Percentiles rank a stretch among this genome's conserved stretches.
phyloP scores from a whole-genome alignment of 176 grass and related monocot species.

The Zea mays region Zm-B73-REFERENCE-NAM-5.0 NC_050096.1:231190501-231191000 shows the following conservation, averaged over 20 bases:
- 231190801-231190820: conserved; percentile 15
- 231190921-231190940: conserved; percentile 12
- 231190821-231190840: conserved; percentile 46
- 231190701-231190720: neutral
- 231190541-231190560: conserved; percentile 20
- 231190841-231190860: conserved; percentile 13
- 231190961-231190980: too few relatives aligned
- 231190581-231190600: neutral
- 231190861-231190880: neutral
- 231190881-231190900: neutral
- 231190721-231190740: neutral
- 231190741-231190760: neutral
- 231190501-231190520: neutral
- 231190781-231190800: neutral
- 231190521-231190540: conserved; percentile 25
- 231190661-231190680: conserved; percentile 42
- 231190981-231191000: too few relatives aligned
- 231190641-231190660: conserved; percentile 34
- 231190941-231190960: too few relatives aligned
- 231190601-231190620: too few relatives aligned
- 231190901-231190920: conserved; percentile 9
- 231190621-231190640: neutral
- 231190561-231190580: neutral
- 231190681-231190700: conserved; percentile 20
- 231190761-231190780: neutral